Evolutionary conservation across 1,284 basidiomycete species (phyloP).

Genomic region (Ustilago shanxiensis): DNA sequence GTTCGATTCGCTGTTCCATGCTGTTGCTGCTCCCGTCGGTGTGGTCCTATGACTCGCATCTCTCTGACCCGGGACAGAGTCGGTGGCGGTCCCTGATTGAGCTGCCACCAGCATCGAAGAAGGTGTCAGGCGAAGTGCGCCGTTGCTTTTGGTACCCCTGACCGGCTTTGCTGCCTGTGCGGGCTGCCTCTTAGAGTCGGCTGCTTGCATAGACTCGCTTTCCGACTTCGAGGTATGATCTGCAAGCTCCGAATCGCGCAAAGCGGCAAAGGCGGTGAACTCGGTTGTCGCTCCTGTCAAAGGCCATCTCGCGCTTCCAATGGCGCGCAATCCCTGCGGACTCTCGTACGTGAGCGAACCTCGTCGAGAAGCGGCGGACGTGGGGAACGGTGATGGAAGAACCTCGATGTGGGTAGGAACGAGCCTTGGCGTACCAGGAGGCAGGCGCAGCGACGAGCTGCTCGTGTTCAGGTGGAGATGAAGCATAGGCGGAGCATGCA

Average conservation of each 20-base stretch:
- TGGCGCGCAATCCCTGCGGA: conserved; percentile 28
- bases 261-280: conserved; percentile 24
- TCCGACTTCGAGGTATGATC: background rate
- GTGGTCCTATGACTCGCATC: background rate
- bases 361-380: conserved; percentile 32
- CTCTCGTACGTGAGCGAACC: conserved; percentile 46
- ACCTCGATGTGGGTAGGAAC: conserved; percentile 55
- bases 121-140: conserved; percentile 25
- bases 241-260: conserved; percentile 10
- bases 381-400: conserved; percentile 58
- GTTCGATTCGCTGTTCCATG: background rate
- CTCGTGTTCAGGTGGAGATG: conserved; percentile 50
- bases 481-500: conserved; percentile 25
- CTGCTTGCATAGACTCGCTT: background rate
- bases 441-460: conserved; percentile 35
- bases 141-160: conserved; percentile 4
- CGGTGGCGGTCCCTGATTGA: background rate
- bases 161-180: background rate
- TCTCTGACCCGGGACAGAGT: background rate
- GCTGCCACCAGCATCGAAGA: conserved; percentile 37
- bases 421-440: conserved; percentile 58
- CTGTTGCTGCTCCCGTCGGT: background rate
- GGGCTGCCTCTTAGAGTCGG: background rate
- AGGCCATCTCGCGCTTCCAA: conserved; percentile 21
- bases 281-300: conserved; percentile 25